phyloP scores from a whole-genome alignment of 345 rosid species.

The Capsella bursapastoris region DNA sequence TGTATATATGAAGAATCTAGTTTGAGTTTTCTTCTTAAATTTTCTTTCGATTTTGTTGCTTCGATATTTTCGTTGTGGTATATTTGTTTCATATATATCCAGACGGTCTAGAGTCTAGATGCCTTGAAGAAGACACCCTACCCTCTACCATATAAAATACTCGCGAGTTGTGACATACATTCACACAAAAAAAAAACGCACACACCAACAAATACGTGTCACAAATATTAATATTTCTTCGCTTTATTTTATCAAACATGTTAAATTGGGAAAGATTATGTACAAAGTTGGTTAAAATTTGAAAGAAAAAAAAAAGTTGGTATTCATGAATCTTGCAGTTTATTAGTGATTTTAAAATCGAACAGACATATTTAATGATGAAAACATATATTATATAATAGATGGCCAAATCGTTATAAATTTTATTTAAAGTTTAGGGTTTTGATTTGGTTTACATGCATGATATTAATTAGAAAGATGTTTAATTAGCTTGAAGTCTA shows the following conservation, averaged over 20 bases:
- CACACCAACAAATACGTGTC: slow-evolving; percentile 3
- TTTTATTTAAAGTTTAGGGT: not conserved
- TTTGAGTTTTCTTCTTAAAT: slow-evolving; percentile 7
- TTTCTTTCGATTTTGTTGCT: not conserved
- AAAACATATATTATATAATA: not conserved
- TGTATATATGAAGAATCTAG: slow-evolving; percentile 14
- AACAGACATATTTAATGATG: not conserved
- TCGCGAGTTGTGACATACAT: slow-evolving; percentile 21
- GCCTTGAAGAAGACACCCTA: slow-evolving; percentile 35
- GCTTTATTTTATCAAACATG: not conserved
- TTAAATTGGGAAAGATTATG: not conserved
- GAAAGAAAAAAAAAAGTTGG: not conserved
- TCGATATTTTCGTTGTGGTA: slow-evolving; percentile 9
- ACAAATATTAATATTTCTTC: not conserved
- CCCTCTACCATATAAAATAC: slow-evolving; percentile 31
- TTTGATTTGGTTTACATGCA: no score
- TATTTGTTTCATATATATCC: slow-evolving; percentile 26
- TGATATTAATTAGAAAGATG: not conserved
- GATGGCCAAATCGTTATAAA: not conserved
- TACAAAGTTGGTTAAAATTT: not conserved
- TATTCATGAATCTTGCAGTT: not conserved
- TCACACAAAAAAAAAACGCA: not conserved
- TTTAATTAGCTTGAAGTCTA: not conserved
- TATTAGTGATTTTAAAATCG: not conserved
- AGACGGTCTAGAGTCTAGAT: slow-evolving; percentile 7